Conservation (phyloP, 192 early-diverging fungal species). For the Chytriomyces sp. region DNA sequence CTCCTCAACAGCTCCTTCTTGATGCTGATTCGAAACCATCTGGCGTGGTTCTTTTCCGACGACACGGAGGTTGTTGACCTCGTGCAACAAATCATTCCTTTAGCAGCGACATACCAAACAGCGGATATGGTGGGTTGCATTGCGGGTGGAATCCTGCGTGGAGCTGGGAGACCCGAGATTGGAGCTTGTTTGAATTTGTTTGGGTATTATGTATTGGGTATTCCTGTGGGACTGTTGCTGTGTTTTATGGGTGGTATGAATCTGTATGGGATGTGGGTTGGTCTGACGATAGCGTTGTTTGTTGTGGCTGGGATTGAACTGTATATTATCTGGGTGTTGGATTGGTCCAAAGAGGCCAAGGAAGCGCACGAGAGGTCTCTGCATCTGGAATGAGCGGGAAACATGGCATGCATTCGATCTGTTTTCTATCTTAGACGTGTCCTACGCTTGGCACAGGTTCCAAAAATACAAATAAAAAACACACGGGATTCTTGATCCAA, state of each 20-base stretch:
- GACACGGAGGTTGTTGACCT: constrained; percentile 71
- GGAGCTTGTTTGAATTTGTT: constrained; percentile 52
- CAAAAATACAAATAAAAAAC: no score
- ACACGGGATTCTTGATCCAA: no score
- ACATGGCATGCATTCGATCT: no score
- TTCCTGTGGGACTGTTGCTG: constrained; percentile 63
- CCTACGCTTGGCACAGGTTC: no score
- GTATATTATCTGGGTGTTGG: constrained; percentile 36
- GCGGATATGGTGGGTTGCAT: constrained; percentile 47
- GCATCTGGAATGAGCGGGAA: no score
- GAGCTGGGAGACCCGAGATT: constrained; percentile 71
- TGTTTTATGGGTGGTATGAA: constrained; percentile 42
- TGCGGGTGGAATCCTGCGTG: constrained; percentile 69
- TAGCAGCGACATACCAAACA: constrained; percentile 69
- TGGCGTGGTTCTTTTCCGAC: constrained; percentile 71
- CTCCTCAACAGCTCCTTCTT: constrained; percentile 58
- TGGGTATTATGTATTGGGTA: constrained; percentile 70
- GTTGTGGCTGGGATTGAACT: constrained; percentile 51
- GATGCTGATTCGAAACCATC: constrained; percentile 52
- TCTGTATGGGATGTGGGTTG: constrained; percentile 53
- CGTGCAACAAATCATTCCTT: constrained; percentile 76
- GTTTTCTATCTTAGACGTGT: no score
- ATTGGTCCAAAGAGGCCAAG: constrained; percentile 45
- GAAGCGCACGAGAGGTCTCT: constrained; percentile 33
- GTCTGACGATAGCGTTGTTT: constrained; percentile 56